Conservation (phyloP, 768 basidiomycete species). For the Leccinum variicolor region DNA sequence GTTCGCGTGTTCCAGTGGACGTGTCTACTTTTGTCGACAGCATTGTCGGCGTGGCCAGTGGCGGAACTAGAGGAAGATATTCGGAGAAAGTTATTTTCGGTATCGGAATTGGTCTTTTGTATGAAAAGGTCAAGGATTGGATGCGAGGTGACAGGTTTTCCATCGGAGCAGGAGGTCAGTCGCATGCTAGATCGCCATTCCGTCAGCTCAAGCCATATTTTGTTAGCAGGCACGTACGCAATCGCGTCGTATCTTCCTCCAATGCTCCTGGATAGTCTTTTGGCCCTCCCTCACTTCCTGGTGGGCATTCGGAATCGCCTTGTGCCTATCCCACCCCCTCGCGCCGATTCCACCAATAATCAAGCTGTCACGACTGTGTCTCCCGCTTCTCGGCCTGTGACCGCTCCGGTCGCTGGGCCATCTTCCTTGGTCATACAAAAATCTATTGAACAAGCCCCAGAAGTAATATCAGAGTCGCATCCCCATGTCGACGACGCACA, state of each 20-base stretch:
- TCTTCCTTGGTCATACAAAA: conserved; percentile 1
- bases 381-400: conserved; percentile 10
- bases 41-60: conserved; percentile 57
- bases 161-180: conserved; percentile 77
- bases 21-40: conserved; percentile 55
- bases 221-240: conserved; percentile 65
- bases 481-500: conserved; percentile 15
- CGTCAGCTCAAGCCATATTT: conserved; percentile 8
- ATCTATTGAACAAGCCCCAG: conserved; percentile 1
- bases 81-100: conserved; percentile 42
- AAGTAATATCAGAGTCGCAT: conserved; percentile 7
- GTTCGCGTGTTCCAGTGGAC: conserved; percentile 53
- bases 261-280: conserved; percentile 57
- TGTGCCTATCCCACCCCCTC: conserved; percentile 45
- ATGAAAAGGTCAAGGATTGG: conserved; percentile 48
- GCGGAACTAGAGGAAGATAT: conserved; percentile 40
- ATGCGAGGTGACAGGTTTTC: conserved; percentile 65
- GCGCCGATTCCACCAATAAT: conserved; percentile 32
- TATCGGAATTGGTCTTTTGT: conserved; percentile 40
- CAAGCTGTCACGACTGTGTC: conserved; percentile 18
- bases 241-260: conserved; percentile 69
- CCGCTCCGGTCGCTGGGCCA: conserved; percentile 3
- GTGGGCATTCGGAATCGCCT: conserved; percentile 61
- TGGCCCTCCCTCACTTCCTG: conserved; percentile 65
- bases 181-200: not conserved